Evolutionary conservation across 495 filamentous ascomycete species (phyloP), one percentile per base, ranked within the genome.

Genomic region (Penicillium maclennaniae): DNA sequence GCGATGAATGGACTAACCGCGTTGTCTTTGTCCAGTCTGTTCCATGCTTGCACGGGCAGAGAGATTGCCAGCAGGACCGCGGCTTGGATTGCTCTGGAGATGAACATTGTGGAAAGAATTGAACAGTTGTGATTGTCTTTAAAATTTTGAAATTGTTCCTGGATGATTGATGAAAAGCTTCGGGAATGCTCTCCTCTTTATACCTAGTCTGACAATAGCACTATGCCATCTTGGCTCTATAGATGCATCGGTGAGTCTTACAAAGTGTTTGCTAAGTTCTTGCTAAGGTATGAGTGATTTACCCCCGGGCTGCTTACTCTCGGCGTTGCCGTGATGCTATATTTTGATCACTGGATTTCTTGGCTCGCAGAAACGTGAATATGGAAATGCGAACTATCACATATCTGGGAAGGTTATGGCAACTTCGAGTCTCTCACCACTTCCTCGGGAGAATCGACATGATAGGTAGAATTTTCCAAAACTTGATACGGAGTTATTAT

Each of bases 1-100:
- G 12, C 23, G 2, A 15, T 15, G 6, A 19, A 16, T 40, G 1
- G 7, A 48, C 73, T 51, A 63, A 84, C 77, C 4, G 80, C 69
- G 34, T 85, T 73, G 56, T 78, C 72, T 58, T 83, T 85, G 66
- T 85, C 72, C 25, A 87, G 45, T 45, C 69, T 51, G 59, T 71
- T 71, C 69, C 69, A 71, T 19, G 67, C 69, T 39, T 58, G 54
- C 26, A 53, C 63, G 4, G 65, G 51, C 9, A 55, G 45, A 12
- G 60, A 56, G 6, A 54, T 26, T 21, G 54, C 61, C 25, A 64
- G 42, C n/a, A 64, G 39, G 7, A 61, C 40, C 9, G 27, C 52
- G 14, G 61, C 45, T 39, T 56, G 47, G 47, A 64, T 43, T 23
- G 43, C 31, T 20, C 34, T 38, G 23, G 58, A 51, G 46, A 64